Percentiles rank a stretch among this genome's conserved stretches.
phyloP scores from a whole-genome alignment of 768 basidiomycete genomes.

The Tulasnella sp. region DNA sequence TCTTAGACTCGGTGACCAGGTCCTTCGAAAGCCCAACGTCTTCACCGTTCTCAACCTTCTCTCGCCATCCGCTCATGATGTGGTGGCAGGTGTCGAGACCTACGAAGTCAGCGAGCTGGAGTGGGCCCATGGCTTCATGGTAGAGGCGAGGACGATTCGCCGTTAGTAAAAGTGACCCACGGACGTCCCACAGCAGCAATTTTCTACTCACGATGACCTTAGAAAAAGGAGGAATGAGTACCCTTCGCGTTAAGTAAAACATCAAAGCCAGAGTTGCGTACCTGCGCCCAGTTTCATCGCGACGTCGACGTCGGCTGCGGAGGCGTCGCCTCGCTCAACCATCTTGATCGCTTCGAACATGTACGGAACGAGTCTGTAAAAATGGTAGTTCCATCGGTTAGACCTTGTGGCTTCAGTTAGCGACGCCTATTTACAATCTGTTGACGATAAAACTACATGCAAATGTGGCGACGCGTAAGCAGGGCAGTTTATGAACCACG shows the following conservation, averaged over 20 bases:
- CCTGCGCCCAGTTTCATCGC: slow-evolving; percentile 53
- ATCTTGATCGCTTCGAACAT: slow-evolving; percentile 50
- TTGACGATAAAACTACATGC: slow-evolving; percentile 49
- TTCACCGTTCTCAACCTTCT: slow-evolving; percentile 44
- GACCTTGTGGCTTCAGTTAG: too few species aligned
- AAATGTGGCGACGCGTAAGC: background rate
- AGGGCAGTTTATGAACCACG: too few species aligned
- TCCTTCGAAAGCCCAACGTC: slow-evolving; percentile 29
- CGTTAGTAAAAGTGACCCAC: background rate
- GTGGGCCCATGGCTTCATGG: slow-evolving; percentile 46
- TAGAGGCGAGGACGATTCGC: background rate
- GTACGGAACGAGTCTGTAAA: slow-evolving; percentile 46
- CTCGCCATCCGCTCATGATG: slow-evolving; percentile 48
- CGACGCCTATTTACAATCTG: slow-evolving; percentile 42
- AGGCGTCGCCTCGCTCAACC: slow-evolving; percentile 51
- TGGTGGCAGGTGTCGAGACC: slow-evolving; percentile 45
- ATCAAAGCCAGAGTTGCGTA: slow-evolving; percentile 36
- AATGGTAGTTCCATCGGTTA: too few species aligned
- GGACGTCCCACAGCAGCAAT: background rate
- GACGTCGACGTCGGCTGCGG: slow-evolving; percentile 48
- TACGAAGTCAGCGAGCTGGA: slow-evolving; percentile 47
- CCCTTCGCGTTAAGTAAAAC: background rate
- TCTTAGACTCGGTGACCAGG: slow-evolving; percentile 42
- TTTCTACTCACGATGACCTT: slow-evolving; percentile 27
- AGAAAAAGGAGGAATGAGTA: background rate